Evolutionary conservation across 768 basidiomycete genomes (phyloP), one percentile per base, ranked within the genome.

Genomic region (Agaricus blazei): DNA sequence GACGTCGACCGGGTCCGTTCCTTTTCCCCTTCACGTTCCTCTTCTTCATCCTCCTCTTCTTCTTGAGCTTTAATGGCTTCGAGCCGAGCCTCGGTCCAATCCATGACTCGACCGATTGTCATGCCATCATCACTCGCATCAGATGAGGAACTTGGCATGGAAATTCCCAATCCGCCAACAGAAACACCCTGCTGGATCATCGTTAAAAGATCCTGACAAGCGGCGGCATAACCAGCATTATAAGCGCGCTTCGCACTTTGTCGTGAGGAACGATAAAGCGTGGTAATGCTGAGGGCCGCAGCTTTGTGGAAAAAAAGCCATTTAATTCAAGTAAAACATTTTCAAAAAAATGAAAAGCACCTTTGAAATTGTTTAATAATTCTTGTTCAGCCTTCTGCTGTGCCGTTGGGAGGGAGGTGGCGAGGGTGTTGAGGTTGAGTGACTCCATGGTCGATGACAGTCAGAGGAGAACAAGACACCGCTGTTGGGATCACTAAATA

Each of bases 131-230:
- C 74, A 52, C 78, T 77, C 28, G 74, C 67, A 57, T 77, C 79
- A 53, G 75, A 72, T 19, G 73, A 72, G 29, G 75, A 70, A 24
- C 71, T 75, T 40, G 69, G 67, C 46, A 67, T 61, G 14, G 70
- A 59, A 23, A 71, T 67, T 43, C 73, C 73, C 58, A 81, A 68
- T 62, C 75, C 77, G 63, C 74, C 76, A 36, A 76, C 77, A 26
- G 88, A 90, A 57, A 92, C 88, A 44, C 87, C 87, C 57, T 90
- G 86, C 68, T 92, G 89, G 48, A 93, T 83, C 80, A 91, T 89
- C 65, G 78, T 78, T 64, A 92, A 76, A 37, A 92, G 72, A 71
- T 93, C 90, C 64, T 86, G 82, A 62, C 90, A 90, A 12, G 90
- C 90, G 2, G 87, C 71, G 0, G 84, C 84, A 62, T 93, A 93